These are phyloP conservation scores for Amanita muscaria DNA, from an alignment of 768 basidiomycete species.

Conservation along the genomic window DNA sequence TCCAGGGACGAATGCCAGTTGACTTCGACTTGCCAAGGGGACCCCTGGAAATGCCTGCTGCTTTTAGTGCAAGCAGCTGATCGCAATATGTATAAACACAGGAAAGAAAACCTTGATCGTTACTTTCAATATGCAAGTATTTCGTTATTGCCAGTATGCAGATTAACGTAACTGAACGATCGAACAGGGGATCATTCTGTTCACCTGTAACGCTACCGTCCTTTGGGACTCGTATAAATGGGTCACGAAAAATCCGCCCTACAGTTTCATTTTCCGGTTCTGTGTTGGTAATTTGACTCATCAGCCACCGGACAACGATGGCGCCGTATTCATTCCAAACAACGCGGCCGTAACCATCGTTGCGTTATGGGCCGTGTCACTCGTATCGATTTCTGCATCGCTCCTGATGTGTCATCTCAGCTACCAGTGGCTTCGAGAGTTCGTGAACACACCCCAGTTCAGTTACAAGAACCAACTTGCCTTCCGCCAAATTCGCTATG, in stretches of 20 bases:
- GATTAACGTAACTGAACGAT: background rate
- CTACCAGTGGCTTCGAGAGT: background rate
- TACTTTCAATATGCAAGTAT: background rate
- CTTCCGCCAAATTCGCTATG: conserved; percentile 4
- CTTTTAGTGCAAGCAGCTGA: background rate
- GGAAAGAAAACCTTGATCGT: background rate
- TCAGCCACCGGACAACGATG: background rate
- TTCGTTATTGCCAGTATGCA: background rate
- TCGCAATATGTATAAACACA: background rate
- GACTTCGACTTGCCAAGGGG: too few relatives aligned
- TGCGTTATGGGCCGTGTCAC: background rate
- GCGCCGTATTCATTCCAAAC: background rate
- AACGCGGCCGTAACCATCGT: background rate
- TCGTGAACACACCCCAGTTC: background rate
- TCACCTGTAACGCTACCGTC: background rate
- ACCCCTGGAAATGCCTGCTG: background rate
- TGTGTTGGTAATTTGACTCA: background rate
- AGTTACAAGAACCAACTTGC: conserved; percentile 8
- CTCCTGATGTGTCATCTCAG: background rate
- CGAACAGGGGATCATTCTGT: background rate
- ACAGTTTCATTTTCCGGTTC: background rate
- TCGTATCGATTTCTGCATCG: background rate
- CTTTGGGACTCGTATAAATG: background rate
- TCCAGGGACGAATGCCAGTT: background rate
- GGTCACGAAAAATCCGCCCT: background rate